Evolutionary conservation across 2,329 filamentous ascomycete species (phyloP).

Genomic region (Trichoderma guizhouense): DNA sequence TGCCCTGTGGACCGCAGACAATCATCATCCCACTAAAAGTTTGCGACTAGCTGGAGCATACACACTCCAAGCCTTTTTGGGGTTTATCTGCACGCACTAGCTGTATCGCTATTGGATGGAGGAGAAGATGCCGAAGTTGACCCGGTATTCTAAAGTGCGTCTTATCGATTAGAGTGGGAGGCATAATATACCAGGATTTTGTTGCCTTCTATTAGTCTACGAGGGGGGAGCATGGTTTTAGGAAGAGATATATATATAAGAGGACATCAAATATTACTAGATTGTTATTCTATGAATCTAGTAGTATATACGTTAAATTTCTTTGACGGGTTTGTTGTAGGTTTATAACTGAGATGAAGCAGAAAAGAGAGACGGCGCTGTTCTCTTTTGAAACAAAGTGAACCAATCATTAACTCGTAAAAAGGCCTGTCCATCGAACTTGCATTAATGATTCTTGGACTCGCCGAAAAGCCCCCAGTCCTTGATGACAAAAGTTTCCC

Average conservation of each 20-base stretch:
- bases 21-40: not conserved
- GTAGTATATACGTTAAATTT: not conserved
- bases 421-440: not conserved
- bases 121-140: not conserved
- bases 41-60: not conserved
- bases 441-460: conserved; percentile 15
- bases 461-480: conserved; percentile 72
- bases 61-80: not conserved
- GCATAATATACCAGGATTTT: not conserved
- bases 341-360: not conserved
- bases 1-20: not conserved
- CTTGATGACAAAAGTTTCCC: conserved; percentile 71
- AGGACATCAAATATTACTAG: not conserved
- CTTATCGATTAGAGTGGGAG: not conserved
- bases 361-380: not conserved
- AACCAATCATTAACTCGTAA: not conserved
- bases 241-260: not conserved
- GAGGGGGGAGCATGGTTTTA: not conserved
- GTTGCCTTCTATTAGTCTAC: not conserved
- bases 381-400: not conserved
- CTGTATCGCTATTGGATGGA: not conserved
- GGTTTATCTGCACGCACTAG: not conserved
- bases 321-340: not conserved
- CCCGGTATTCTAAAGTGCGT: not conserved
- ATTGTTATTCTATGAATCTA: not conserved